Evolutionary conservation across 2,329 filamentous ascomycete species (phyloP), one percentile per base, ranked within the genome.

Genomic region (Massarina eburnea): DNA sequence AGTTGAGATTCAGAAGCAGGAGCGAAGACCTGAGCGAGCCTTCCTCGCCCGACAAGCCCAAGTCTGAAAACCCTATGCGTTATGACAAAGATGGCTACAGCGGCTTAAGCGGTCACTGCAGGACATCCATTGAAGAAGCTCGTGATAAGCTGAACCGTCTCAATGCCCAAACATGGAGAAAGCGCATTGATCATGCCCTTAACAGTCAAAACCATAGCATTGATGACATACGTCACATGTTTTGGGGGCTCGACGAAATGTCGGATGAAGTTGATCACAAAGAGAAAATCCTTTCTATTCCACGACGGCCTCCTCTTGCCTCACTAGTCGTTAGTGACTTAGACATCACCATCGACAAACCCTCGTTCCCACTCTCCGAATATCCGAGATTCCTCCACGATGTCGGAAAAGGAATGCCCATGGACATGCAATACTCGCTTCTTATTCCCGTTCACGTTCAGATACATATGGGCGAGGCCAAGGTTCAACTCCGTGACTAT

Each of bases 381-480:
- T 83, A 92, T 43, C 88, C 92, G 0, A 81, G 87, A 14, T 99
- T 95, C 65, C 75, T 99, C 20, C 81, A 96, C 64, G 82, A 83
- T 38, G 85, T 97, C 46, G 94, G 94, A n/a, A 99, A 99, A 73
- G 94, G 94, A 1, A 95, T 99, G 83, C 94, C 94, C 1, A 79
- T 83, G 51, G 86, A 95, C 61, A 99, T 91, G 81, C 78, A 92
- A 62, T 99, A 97, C 67, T 85, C 90, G 8, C 77, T 99, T 17
- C 79, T 99, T 15, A 77, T 99, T 9, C 95, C 94, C 0, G 90
- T 96, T 85, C 88, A 88, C 67, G 79, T 99, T 2, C 85, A 90
- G 54, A 80, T 99, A 51, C 88, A 88, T 49, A 91, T 96, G 84
- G 88, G 91, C 39, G 94, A 99, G 70, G 89, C 86, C 8, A 85